phyloP scores from a whole-genome alignment of 805 yeast genomes.

The Yamadazyma insecticola region DNA sequence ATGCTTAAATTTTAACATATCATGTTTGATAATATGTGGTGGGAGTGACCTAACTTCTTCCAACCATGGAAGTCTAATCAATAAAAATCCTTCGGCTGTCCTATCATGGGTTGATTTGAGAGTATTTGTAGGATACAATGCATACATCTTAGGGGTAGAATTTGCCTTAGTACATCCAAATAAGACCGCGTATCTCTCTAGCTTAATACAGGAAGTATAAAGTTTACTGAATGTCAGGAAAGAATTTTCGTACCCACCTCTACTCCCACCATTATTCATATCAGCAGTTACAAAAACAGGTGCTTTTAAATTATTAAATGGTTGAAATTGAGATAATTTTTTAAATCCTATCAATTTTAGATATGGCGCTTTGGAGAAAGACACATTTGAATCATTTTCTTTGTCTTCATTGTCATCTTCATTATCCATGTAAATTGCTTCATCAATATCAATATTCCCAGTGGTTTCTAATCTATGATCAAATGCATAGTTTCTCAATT shows the following conservation, averaged over 20 bases:
- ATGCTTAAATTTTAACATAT: constrained; percentile 14
- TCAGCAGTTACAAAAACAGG: constrained; percentile 68
- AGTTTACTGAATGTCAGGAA: constrained; percentile 62
- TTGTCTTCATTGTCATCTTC: constrained; percentile 13
- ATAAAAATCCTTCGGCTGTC: constrained; percentile 50
- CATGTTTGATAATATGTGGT: constrained; percentile 17
- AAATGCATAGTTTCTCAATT: constrained; percentile 28
- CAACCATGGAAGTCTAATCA: constrained; percentile 64
- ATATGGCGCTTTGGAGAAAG: constrained; percentile 38
- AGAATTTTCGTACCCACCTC: constrained; percentile 52
- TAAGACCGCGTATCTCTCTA: constrained; percentile 56
- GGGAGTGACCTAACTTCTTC: constrained; percentile 76
- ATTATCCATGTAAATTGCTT: constrained; percentile 12
- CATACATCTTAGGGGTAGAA: constrained; percentile 53
- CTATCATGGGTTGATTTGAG: constrained; percentile 13
- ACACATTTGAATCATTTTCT: constrained; percentile 11
- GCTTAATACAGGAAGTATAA: constrained; percentile 52
- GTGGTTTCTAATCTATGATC: constrained; percentile 21
- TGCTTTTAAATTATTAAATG: constrained; percentile 48
- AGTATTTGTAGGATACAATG: constrained; percentile 51
- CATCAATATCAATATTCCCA: constrained; percentile 9
- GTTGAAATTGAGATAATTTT: constrained; percentile 38
- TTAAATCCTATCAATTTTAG: constrained; percentile 69
- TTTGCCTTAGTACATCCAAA: constrained; percentile 62
- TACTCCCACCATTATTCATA: constrained; percentile 34